Evolutionary conservation across 768 basidiomycete genomes (phyloP).

Genomic region (Filobasidium floriforme): DNA sequence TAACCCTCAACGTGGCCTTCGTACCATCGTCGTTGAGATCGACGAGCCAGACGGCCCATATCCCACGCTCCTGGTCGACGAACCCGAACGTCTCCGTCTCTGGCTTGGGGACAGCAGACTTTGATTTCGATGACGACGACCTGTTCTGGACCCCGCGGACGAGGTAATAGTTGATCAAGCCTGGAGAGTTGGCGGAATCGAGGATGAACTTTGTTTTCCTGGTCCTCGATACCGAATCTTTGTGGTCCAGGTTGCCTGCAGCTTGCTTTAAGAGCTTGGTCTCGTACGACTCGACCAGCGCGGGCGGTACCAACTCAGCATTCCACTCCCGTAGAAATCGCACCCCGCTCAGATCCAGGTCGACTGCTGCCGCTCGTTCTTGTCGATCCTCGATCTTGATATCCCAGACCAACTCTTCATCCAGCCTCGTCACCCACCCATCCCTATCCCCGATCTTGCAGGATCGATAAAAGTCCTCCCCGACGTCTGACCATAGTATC

Average conservation of each 20-base stretch:
- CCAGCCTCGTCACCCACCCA: slow-evolving; percentile 9
- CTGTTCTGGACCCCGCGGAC: background rate
- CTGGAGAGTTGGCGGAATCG: slow-evolving; percentile 1
- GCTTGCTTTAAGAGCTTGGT: background rate
- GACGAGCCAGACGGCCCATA: slow-evolving; percentile 3
- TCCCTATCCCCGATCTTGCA: slow-evolving; percentile 9
- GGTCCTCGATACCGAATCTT: background rate
- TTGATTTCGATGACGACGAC: background rate
- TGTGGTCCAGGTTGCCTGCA: background rate
- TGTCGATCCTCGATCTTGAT: background rate
- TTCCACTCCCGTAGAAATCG: background rate
- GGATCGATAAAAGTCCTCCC: slow-evolving; percentile 5
- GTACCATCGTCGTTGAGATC: background rate
- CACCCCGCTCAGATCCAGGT: background rate
- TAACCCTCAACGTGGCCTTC: background rate
- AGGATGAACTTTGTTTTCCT: background rate
- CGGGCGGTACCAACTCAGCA: background rate
- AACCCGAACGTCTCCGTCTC: background rate
- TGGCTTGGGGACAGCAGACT: background rate
- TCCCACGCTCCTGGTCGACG: background rate
- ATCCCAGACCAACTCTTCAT: slow-evolving; percentile 9
- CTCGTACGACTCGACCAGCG: background rate
- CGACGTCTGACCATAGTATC: slow-evolving; percentile 18
- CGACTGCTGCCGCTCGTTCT: background rate
- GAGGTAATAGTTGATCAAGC: background rate